Evolutionary conservation across 257 asterid genomes (phyloP), one percentile per base, ranked within the genome.

Genomic region (Thymus quinquecostatus): DNA sequence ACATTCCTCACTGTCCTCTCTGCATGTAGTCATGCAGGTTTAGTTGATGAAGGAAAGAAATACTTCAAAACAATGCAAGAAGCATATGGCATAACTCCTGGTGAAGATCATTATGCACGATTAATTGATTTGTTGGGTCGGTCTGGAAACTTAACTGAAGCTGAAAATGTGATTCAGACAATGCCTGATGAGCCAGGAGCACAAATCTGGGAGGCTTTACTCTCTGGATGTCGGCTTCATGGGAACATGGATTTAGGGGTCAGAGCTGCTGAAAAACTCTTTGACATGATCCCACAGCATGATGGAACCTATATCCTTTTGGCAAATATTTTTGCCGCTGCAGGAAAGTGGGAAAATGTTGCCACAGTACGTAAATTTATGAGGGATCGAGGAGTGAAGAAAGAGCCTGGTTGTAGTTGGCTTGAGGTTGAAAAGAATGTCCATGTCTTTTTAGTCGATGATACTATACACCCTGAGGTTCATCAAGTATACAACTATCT

Each of bases 341-440:
- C 87, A 10, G 88, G 90, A 51, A 76, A 82, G 45, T 86, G 90
- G 90, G 77, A 62, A 34, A 87, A 83, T 2, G 89, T 85, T 47
- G 88, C 89, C 2, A 72, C 28, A 66, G 90, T 86, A 60, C 75
- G 92, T 32, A 86, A 88, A 72, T 60, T 84, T 21, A 88, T 88
- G 92, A 81, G 96, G 81, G 90, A 86, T 29, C 81, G 88, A 60
- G 96, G 96, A 60, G 89, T 88, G 68, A 88, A 84, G 81, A 88
- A 88, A 72, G 96, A 88, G 82, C 92, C 96, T 4, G 92, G 81
- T 34, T 88, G 96, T 76, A 86, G 96, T 69, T 86, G 96, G 96
- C 86, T 88, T 36, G 89, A 88, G 51, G 89, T 86, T 28, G 92
- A 83, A 48, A 88, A 80, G 81, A 83, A 85, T 50, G 84, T 88